Percentiles rank a stretch among this genome's conserved stretches.
These are phyloP conservation scores for Globisporangium cederbergense DNA, from an alignment of 352 stramenopile species.

Conservation along the genomic window DNA sequence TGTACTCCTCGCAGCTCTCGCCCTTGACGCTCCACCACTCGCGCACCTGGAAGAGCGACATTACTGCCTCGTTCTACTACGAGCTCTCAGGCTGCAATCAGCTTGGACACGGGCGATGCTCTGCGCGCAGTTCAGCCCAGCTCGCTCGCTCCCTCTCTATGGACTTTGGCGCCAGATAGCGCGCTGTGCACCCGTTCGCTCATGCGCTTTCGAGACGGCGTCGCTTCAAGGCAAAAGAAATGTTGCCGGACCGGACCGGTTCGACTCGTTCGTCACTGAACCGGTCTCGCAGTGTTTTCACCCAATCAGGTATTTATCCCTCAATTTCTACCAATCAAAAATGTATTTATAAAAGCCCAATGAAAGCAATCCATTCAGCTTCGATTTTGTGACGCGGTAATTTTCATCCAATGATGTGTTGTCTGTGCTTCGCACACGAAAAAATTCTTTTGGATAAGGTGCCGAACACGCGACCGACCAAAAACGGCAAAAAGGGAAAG, in stretches of 20 bases:
- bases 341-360: not conserved
- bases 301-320: not conserved
- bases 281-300: conserved; percentile 1
- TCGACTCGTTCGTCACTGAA: not conserved
- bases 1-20: conserved; percentile 78
- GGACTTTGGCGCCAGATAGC: not conserved
- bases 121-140: not conserved
- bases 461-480: not conserved
- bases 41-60: conserved; percentile 90
- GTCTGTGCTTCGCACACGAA: not conserved
- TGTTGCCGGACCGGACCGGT: not conserved
- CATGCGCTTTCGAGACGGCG: not conserved
- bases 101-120: not conserved
- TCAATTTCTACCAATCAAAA: not conserved
- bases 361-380: not conserved
- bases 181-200: not conserved
- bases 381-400: not conserved
- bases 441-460: conserved; percentile 12
- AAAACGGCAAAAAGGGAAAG: not conserved
- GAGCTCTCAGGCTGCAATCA: not conserved
- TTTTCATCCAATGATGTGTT: not conserved
- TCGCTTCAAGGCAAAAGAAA: conserved; percentile 6
- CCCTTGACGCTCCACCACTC: conserved; percentile 86
- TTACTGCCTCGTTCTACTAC: conserved; percentile 18
- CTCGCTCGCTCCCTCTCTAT: not conserved